Percentiles rank a stretch among this genome's conserved stretches.
These are phyloP conservation scores for Monilinia vaccinii-corymbosi DNA, from an alignment of 2,329 filamentous ascomycete species.

Conservation along the genomic window DNA sequence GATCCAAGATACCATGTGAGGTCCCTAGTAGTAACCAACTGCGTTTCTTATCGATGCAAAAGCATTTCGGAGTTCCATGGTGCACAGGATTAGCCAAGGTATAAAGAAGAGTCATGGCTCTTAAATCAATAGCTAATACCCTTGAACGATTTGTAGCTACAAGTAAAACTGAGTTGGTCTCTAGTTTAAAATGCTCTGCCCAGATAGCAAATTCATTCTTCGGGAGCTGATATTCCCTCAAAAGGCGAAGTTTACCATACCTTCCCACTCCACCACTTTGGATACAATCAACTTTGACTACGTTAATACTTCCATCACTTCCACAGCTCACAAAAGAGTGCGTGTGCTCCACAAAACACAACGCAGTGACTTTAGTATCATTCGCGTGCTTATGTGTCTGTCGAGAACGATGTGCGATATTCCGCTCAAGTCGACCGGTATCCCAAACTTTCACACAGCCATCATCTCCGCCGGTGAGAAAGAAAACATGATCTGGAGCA, in stretches of 20 bases:
- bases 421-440: constrained; percentile 77
- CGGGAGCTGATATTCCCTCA: constrained; percentile 74
- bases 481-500: constrained; percentile 87
- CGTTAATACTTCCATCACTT: constrained; percentile 81
- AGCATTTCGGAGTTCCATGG: constrained; percentile 85
- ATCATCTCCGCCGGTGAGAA: constrained; percentile 88
- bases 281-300: constrained; percentile 61
- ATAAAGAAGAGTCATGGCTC: constrained; percentile 76
- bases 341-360: constrained; percentile 89
- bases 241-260: constrained; percentile 67
- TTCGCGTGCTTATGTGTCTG: constrained; percentile 72
- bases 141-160: constrained; percentile 81
- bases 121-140: constrained; percentile 75
- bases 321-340: constrained; percentile 90
- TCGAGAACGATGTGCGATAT: constrained; percentile 77
- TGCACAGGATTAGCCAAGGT: constrained; percentile 79
- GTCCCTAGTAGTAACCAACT: constrained; percentile 92
- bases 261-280: constrained; percentile 50
- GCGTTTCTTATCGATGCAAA: constrained; percentile 75
- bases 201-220: constrained; percentile 72
- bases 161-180: constrained; percentile 72
- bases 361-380: constrained; percentile 63
- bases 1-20: constrained; percentile 80
- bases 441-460: constrained; percentile 92
- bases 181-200: constrained; percentile 84